Percentiles rank a stretch among this genome's conserved stretches.
Conservation (phyloP, 305 asterid species). For the Fraxinus velutina region DNA sequence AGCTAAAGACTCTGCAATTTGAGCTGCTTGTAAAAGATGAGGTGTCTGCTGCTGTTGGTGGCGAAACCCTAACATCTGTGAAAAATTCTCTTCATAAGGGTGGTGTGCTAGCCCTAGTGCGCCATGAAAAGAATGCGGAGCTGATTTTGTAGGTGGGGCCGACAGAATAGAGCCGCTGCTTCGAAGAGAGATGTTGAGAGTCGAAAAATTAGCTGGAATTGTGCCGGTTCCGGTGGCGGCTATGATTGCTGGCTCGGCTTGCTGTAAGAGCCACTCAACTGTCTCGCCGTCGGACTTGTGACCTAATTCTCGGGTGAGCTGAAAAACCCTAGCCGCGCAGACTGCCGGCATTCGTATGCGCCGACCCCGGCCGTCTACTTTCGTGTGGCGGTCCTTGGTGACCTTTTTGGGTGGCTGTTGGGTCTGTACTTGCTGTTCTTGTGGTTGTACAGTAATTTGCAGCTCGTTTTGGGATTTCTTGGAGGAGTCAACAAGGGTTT, state of each 20-base stretch:
- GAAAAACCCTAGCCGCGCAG: slow-evolving; percentile 80
- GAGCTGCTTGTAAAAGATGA: slow-evolving; percentile 43
- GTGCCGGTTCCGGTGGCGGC: slow-evolving; percentile 84
- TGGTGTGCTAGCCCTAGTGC: slow-evolving; percentile 56
- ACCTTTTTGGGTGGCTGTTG: slow-evolving; percentile 45
- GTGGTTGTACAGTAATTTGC: slow-evolving; percentile 21
- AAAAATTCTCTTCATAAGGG: slow-evolving; percentile 49
- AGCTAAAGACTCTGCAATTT: slow-evolving; percentile 36
- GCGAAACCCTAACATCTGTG: slow-evolving; percentile 70
- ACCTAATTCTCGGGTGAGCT: slow-evolving; percentile 65
- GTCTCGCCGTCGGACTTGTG: slow-evolving; percentile 79
- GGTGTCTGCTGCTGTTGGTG: slow-evolving; percentile 30
- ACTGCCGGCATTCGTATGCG: slow-evolving; percentile 87
- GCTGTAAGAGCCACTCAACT: slow-evolving; percentile 74
- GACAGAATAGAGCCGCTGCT: slow-evolving; percentile 62
- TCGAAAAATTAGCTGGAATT: slow-evolving; percentile 64
- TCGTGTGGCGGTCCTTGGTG: slow-evolving; percentile 81
- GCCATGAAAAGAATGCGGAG: slow-evolving; percentile 61
- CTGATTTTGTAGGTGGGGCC: slow-evolving; percentile 62
- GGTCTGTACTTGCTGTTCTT: slow-evolving; percentile 11
- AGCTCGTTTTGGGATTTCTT: slow-evolving; percentile 34
- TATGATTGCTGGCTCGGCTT: slow-evolving; percentile 77
- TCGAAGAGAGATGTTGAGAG: slow-evolving; percentile 59
- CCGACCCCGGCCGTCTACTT: slow-evolving; percentile 77
- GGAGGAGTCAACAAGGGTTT: slow-evolving; percentile 38